phyloP scores from a whole-genome alignment of 495 filamentous ascomycete genomes.

The Aspergillus diversus region DNA sequence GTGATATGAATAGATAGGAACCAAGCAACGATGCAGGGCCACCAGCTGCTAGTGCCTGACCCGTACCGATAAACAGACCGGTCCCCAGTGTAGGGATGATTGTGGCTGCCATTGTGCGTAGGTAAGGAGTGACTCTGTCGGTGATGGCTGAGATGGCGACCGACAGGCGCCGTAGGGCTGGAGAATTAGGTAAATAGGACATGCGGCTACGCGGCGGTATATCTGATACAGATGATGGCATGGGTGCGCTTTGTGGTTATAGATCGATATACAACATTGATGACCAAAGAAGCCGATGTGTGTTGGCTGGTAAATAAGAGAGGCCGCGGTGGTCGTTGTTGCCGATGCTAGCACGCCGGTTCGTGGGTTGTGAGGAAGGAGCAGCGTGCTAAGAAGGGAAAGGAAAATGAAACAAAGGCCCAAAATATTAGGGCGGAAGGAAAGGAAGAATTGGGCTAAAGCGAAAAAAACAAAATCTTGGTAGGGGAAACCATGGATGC shows the following conservation, averaged over 20 bases:
- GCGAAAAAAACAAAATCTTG: neutral
- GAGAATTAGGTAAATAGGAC: neutral
- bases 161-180: neutral
- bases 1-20: slow-evolving; percentile 50
- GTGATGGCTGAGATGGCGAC: neutral
- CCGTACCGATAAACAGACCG: slow-evolving; percentile 44
- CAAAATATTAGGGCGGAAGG: neutral
- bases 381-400: no score
- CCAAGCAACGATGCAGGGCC: slow-evolving; percentile 45
- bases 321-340: no score
- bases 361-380: no score
- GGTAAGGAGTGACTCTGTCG: slow-evolving; percentile 20
- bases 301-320: no score
- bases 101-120: slow-evolving; percentile 34
- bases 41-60: slow-evolving; percentile 44
- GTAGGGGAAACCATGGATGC: slow-evolving; percentile 11
- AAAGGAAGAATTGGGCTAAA: neutral
- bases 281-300: no score
- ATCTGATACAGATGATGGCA: no score
- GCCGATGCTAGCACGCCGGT: no score
- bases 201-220: no score
- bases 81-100: slow-evolving; percentile 41
- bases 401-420: neutral
- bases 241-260: no score
- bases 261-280: no score